These are phyloP conservation scores for Davidsoniella australis DNA, from an alignment of 2,329 filamentous ascomycete genomes.

Conservation along the genomic window DNA sequence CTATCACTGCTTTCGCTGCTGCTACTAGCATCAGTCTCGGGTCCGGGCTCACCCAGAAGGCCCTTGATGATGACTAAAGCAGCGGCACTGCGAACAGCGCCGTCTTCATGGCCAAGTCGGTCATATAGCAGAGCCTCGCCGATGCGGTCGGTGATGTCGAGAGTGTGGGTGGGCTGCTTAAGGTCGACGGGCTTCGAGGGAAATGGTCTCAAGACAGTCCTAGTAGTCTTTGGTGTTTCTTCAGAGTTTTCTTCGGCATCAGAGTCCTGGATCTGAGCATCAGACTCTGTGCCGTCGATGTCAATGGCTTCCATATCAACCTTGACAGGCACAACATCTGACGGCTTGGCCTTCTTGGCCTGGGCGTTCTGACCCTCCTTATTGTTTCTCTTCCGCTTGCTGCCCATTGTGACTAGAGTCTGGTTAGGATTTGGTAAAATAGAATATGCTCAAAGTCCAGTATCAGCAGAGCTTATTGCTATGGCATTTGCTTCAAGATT, in stretches of 20 bases:
- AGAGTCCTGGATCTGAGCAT: background rate
- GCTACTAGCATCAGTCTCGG: too few relatives aligned
- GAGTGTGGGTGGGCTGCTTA: slow-evolving; percentile 23
- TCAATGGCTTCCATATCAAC: background rate
- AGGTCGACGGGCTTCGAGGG: slow-evolving; percentile 23
- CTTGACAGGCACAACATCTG: background rate
- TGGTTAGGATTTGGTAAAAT: too few relatives aligned
- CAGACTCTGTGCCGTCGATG: background rate
- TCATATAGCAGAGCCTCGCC: slow-evolving; percentile 44
- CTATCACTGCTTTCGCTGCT: too few relatives aligned
- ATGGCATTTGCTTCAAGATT: too few relatives aligned
- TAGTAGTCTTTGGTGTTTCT: slow-evolving; percentile 3
- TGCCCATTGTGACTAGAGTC: slow-evolving; percentile 6
- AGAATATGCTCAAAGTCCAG: too few relatives aligned
- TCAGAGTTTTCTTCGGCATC: background rate
- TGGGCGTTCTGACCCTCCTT: background rate
- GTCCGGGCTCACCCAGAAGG: slow-evolving; percentile 26
- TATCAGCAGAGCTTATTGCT: too few relatives aligned
- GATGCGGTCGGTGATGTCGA: slow-evolving; percentile 34
- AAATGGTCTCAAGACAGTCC: slow-evolving; percentile 8
- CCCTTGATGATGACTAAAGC: slow-evolving; percentile 41
- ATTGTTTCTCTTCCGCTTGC: slow-evolving; percentile 12
- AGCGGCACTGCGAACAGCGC: slow-evolving; percentile 36
- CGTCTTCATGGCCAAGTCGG: slow-evolving; percentile 41
- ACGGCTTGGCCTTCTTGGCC: slow-evolving; percentile 6